Evolutionary conservation across 1,284 basidiomycete species (phyloP).

Genomic region (Sparassis latifolia): DNA sequence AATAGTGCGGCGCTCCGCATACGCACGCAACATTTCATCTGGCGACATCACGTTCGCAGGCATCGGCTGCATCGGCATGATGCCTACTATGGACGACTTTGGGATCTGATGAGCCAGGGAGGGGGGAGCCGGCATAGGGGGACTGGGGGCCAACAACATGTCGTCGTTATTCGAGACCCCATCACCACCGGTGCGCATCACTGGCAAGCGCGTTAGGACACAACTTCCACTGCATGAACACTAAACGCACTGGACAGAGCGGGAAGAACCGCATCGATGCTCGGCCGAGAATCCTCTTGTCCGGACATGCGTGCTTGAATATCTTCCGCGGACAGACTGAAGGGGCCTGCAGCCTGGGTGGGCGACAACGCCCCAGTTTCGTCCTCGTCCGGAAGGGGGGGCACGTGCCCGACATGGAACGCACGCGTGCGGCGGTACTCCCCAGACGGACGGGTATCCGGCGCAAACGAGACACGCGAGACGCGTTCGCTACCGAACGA

Average conservation of each 20-base stretch:
- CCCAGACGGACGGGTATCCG: constrained; percentile 55
- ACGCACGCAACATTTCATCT: constrained; percentile 70
- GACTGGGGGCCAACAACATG: constrained; percentile 26
- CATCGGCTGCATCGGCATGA: constrained; percentile 40
- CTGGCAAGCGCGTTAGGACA: constrained; percentile 26
- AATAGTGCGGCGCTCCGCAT: constrained; percentile 49
- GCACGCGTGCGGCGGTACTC: constrained; percentile 54
- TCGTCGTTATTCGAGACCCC: constrained; percentile 27
- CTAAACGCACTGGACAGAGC: constrained; percentile 50
- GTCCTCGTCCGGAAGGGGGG: constrained; percentile 44
- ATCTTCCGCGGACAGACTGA: constrained; percentile 60
- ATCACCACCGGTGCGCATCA: constrained; percentile 54
- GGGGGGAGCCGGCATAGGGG: constrained; percentile 24
- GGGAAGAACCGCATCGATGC: constrained; percentile 53
- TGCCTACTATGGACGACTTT: constrained; percentile 31
- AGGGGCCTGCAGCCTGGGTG: constrained; percentile 60
- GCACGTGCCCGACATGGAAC: constrained; percentile 49
- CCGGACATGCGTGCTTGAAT: constrained; percentile 38
- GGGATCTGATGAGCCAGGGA: constrained; percentile 27
- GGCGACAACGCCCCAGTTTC: constrained; percentile 48
- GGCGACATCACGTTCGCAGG: constrained; percentile 51
- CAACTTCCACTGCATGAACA: too few species aligned
- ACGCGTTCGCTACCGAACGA: constrained; percentile 24
- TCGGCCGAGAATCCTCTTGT: constrained; percentile 22
- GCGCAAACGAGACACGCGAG: constrained; percentile 64